Conservation (phyloP, 2,329 filamentous ascomycete genomes). For the Botrytis galanthina region DNA sequence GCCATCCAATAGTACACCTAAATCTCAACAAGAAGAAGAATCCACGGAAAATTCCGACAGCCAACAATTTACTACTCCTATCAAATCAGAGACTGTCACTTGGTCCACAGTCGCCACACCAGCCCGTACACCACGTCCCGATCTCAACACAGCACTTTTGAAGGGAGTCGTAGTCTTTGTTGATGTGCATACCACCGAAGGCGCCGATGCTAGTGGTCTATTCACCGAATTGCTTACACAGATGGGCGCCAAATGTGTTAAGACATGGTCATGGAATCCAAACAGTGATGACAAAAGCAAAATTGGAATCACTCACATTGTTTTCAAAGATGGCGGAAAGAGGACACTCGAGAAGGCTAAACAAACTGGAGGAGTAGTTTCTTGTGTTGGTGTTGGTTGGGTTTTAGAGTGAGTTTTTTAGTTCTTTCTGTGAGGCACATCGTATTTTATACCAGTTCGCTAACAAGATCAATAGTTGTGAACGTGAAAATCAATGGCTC, state of each 20-base stretch:
- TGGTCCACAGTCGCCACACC: conserved; percentile 58
- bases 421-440: not conserved
- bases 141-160: conserved; percentile 55
- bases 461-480: conserved; percentile 54
- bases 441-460: conserved; percentile 36
- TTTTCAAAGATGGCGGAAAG: conserved; percentile 84
- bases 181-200: conserved; percentile 80
- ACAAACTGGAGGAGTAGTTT: conserved; percentile 68
- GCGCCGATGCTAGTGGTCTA: conserved; percentile 75
- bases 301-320: conserved; percentile 80
- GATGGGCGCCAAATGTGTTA: conserved; percentile 79
- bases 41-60: conserved; percentile 22
- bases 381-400: conserved; percentile 86
- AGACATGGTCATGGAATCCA: conserved; percentile 69
- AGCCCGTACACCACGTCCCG: conserved; percentile 53
- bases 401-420: conserved; percentile 71
- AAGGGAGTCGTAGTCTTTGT: conserved; percentile 76
- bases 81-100: conserved; percentile 46
- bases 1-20: conserved; percentile 44
- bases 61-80: conserved; percentile 35
- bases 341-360: conserved; percentile 79
- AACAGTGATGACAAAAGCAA: conserved; percentile 44
- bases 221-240: conserved; percentile 76
- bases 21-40: conserved; percentile 9
- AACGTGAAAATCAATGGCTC: conserved; percentile 73